Evolutionary conservation across 2,329 filamentous ascomycete genomes (phyloP).

Genomic region (Lecanicillium sp.): DNA sequence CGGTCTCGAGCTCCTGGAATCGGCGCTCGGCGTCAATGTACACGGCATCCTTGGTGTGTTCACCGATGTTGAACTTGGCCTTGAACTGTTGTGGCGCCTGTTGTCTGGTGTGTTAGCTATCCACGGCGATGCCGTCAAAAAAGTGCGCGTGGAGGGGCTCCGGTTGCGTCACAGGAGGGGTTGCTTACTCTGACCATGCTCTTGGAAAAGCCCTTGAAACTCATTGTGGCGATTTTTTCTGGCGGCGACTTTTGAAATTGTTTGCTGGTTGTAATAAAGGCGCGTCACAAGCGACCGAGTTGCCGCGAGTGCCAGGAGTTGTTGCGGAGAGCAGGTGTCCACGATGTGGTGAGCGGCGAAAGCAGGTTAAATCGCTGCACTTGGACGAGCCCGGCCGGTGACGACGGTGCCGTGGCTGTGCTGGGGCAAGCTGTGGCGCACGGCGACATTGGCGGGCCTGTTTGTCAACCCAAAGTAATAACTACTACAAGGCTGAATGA

Average conservation of each 20-base stretch:
- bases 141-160: conserved; percentile 11
- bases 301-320: conserved; percentile 12
- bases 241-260: not conserved
- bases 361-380: conserved; percentile 9
- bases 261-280: not conserved
- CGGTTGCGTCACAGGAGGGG: conserved; percentile 17
- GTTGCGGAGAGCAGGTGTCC: conserved; percentile 2
- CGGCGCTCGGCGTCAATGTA: conserved; percentile 92
- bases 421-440: conserved; percentile 14
- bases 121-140: not conserved
- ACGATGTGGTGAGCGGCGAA: conserved; percentile 5
- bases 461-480: too few species aligned
- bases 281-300: conserved; percentile 11
- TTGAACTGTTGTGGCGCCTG: conserved; percentile 89
- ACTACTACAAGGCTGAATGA: not conserved
- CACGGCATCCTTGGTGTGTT: conserved; percentile 89
- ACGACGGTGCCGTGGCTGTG: conserved; percentile 16
- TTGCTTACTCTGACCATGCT: conserved; percentile 70
- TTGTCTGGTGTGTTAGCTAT: conserved; percentile 2
- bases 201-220: conserved; percentile 95
- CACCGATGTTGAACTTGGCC: conserved; percentile 88
- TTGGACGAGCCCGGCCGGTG: conserved; percentile 11
- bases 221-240: conserved; percentile 54
- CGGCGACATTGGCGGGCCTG: not conserved
- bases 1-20: conserved; percentile 87